Conservation (phyloP, 2,329 filamentous ascomycete species). For the Mycogone perniciosa region DNA sequence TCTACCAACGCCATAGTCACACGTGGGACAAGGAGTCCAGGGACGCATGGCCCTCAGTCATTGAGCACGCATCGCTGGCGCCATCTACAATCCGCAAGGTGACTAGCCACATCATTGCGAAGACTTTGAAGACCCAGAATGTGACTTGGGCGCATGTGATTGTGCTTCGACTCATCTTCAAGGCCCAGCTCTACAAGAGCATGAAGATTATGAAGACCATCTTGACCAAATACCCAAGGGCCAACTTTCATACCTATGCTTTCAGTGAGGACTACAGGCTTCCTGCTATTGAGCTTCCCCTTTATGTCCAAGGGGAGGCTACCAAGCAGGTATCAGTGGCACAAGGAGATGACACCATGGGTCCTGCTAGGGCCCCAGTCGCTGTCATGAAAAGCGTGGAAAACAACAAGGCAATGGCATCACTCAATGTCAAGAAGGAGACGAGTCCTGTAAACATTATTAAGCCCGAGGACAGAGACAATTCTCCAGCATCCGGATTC, state of each 20-base stretch:
- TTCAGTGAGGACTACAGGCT: neutral
- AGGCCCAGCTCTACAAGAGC: conserved; percentile 5
- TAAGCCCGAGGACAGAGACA: too few species aligned
- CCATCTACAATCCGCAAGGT: conserved; percentile 7
- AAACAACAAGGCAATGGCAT: too few species aligned
- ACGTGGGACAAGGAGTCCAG: conserved; percentile 8
- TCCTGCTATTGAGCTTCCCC: neutral
- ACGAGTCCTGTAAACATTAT: too few species aligned
- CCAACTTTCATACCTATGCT: neutral
- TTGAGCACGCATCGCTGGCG: conserved; percentile 8
- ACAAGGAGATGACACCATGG: too few species aligned
- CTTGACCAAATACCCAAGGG: conserved; percentile 3
- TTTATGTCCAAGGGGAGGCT: too few species aligned
- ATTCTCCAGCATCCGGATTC: too few species aligned
- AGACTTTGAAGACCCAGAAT: neutral
- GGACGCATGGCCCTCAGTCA: conserved; percentile 6
- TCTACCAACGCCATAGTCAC: neutral
- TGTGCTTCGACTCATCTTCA: conserved; percentile 8
- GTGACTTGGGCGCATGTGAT: conserved; percentile 12
- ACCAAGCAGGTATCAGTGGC: too few species aligned
- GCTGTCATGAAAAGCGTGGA: too few species aligned
- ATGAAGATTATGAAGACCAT: conserved; percentile 1
- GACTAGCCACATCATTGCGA: conserved; percentile 6
- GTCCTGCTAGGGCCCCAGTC: too few species aligned
- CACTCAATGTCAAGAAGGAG: too few species aligned